Conservation (phyloP, 1,284 basidiomycete genomes). For the Boletus semigastroideus region DNA sequence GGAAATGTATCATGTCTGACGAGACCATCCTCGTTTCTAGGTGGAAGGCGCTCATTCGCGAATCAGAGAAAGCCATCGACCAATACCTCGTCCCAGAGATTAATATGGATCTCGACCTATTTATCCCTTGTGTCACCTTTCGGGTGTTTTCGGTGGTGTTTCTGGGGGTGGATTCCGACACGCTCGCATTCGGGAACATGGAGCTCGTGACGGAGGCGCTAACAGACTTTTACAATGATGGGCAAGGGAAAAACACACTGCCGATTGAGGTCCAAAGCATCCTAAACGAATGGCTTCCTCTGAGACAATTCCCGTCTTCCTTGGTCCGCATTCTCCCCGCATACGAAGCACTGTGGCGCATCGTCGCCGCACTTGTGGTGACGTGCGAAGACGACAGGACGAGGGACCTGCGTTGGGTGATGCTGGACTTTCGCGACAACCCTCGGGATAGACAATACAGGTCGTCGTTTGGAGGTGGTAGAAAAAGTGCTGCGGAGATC, state of each 20-base stretch:
- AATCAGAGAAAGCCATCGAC: conserved; percentile 33
- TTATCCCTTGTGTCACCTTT: conserved; percentile 45
- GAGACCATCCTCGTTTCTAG: conserved; percentile 28
- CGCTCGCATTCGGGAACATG: conserved; percentile 34
- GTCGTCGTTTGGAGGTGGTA: conserved; percentile 3
- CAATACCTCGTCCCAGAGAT: conserved; percentile 10
- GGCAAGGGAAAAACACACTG: conserved; percentile 3
- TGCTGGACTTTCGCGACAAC: conserved; percentile 40
- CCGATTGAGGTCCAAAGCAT: conserved; percentile 31
- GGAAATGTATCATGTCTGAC: conserved; percentile 5
- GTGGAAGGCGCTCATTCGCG: conserved; percentile 24
- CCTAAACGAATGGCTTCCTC: conserved; percentile 38
- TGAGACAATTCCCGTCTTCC: conserved; percentile 36
- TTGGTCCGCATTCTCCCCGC: conserved; percentile 54
- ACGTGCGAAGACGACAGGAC: conserved; percentile 29
- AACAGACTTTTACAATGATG: conserved; percentile 40
- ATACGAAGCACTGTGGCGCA: conserved; percentile 62
- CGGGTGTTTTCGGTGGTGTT: conserved; percentile 42
- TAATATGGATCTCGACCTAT: conserved; percentile 35
- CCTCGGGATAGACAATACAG: conserved; percentile 39
- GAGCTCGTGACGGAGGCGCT: conserved; percentile 37
- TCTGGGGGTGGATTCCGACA: conserved; percentile 35
- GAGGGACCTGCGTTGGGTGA: conserved; percentile 24
- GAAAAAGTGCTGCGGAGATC: conserved; percentile 40
- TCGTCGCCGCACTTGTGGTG: conserved; percentile 46